Conservation (phyloP, 768 basidiomycete species). For the Vishniacozyma victoriae region DNA sequence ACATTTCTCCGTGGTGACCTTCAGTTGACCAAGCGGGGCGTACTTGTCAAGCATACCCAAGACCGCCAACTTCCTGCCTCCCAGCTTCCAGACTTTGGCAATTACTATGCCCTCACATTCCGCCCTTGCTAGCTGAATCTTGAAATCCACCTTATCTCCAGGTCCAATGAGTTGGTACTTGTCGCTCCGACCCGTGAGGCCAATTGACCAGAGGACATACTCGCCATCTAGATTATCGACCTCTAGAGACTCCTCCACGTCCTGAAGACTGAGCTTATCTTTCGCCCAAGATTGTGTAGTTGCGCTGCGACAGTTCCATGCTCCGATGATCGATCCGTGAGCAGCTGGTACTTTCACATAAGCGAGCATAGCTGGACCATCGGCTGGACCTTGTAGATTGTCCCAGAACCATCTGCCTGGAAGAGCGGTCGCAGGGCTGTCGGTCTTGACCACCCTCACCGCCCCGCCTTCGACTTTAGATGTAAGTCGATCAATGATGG, state of each 20-base stretch:
- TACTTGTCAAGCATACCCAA: slow-evolving; percentile 29
- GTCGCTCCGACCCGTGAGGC: background rate
- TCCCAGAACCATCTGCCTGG: slow-evolving; percentile 25
- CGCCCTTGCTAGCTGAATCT: slow-evolving; percentile 5
- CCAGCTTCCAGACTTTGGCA: slow-evolving; percentile 10
- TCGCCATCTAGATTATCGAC: background rate
- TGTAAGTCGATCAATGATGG: slow-evolving; percentile 6
- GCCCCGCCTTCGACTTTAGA: slow-evolving; percentile 5
- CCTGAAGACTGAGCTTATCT: slow-evolving; percentile 12
- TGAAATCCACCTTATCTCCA: background rate
- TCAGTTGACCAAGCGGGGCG: slow-evolving; percentile 14
- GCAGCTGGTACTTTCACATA: slow-evolving; percentile 2
- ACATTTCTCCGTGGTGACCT: no score
- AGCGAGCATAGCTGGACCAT: slow-evolving; percentile 24
- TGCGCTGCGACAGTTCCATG: slow-evolving; percentile 24
- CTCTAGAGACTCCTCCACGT: slow-evolving; percentile 21
- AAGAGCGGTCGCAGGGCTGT: slow-evolving; percentile 5
- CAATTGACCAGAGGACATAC: slow-evolving; percentile 1
- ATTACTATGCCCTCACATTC: slow-evolving; percentile 15
- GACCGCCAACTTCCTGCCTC: slow-evolving; percentile 9
- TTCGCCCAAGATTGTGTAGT: slow-evolving; percentile 4
- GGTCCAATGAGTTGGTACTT: background rate
- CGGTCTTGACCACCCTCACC: slow-evolving; percentile 12
- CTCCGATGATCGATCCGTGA: slow-evolving; percentile 17
- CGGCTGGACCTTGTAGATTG: slow-evolving; percentile 11